Percentiles rank a stretch among this genome's conserved stretches.
Conservation (phyloP, 805 yeast species). For the Tetrapisispora nanseiensis region DNA sequence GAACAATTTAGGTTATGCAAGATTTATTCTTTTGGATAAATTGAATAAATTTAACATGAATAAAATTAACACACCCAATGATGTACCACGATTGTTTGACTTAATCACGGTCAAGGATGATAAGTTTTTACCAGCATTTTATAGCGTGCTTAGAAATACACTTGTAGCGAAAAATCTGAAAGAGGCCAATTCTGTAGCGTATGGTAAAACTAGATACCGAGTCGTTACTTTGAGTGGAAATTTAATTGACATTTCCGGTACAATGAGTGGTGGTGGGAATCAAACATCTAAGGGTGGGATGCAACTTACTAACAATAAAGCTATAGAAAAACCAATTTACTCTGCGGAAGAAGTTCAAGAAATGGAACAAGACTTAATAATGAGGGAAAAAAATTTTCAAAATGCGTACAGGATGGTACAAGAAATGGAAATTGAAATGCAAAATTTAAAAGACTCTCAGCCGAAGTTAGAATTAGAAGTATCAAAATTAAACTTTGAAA, state of each 20-base stretch:
- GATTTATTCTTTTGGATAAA: conserved; percentile 71
- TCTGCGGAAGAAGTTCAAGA: conserved; percentile 48
- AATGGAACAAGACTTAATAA: conserved; percentile 41
- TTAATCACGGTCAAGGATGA: conserved; percentile 58
- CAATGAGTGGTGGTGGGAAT: conserved; percentile 94
- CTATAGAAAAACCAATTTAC: conserved; percentile 25
- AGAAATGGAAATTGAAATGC: conserved; percentile 52
- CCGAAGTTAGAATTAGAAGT: conserved; percentile 61
- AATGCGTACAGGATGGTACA: conserved; percentile 39
- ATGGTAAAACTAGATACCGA: conserved; percentile 67
- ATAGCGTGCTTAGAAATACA: conserved; percentile 77
- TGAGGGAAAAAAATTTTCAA: conserved; percentile 46
- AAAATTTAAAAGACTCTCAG: conserved; percentile 48
- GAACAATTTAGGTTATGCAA: conserved; percentile 79
- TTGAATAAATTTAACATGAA: conserved; percentile 51
- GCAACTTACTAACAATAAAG: conserved; percentile 36
- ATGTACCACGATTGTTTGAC: conserved; percentile 77
- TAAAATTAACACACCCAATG: conserved; percentile 59
- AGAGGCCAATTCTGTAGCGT: conserved; percentile 84
- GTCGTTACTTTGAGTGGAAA: conserved; percentile 93
- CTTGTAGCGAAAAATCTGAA: conserved; percentile 69
- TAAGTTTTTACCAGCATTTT: conserved; percentile 77
- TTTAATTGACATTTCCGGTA: conserved; percentile 85
- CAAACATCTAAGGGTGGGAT: conserved; percentile 64
- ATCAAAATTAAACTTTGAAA: conserved; percentile 52